Evolutionary conservation across 345 rosid species (phyloP).

Genomic region (Noccaea bulbosa): DNA sequence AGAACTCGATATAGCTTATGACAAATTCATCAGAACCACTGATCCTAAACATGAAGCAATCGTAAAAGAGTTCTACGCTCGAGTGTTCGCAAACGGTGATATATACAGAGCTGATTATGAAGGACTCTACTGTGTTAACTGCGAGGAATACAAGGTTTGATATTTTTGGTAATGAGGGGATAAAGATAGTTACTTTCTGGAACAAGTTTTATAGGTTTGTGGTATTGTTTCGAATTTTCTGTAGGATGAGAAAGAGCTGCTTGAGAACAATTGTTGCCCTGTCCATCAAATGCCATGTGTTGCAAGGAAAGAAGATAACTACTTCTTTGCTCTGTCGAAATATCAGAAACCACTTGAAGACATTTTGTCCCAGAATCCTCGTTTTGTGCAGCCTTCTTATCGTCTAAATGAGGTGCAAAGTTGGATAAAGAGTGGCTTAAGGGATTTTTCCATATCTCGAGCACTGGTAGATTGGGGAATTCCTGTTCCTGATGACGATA

Average conservation of each 20-base stretch:
- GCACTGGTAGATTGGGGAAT: slow-evolving; percentile 98
- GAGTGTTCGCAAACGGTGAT: slow-evolving; percentile 84
- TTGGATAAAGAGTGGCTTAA: slow-evolving; percentile 84
- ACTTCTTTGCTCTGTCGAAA: slow-evolving; percentile 88
- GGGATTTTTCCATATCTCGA: slow-evolving; percentile 94
- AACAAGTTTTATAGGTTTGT: slow-evolving; percentile 21
- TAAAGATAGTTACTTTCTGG: neutral
- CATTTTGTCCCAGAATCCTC: slow-evolving; percentile 60
- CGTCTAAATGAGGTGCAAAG: slow-evolving; percentile 93
- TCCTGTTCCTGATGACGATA: slow-evolving; percentile 84
- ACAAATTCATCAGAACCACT: slow-evolving; percentile 92
- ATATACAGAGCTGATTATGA: slow-evolving; percentile 90
- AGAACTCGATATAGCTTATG: slow-evolving; percentile 77
- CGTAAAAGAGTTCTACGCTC: slow-evolving; percentile 79
- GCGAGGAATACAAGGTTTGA: slow-evolving; percentile 93
- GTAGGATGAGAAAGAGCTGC: slow-evolving; percentile 94
- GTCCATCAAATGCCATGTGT: slow-evolving; percentile 81
- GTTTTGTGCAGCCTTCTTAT: slow-evolving; percentile 88
- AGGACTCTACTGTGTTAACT: slow-evolving; percentile 92
- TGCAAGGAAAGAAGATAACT: slow-evolving; percentile 84
- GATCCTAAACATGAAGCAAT: slow-evolving; percentile 86
- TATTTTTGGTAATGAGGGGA: neutral
- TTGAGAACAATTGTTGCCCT: slow-evolving; percentile 77
- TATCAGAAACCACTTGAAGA: slow-evolving; percentile 85
- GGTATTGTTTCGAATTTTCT: slow-evolving; percentile 25